Base-by-base conservation (phyloP, 139 green algal genomes). In the Limnomonas spitsbergensis region DNA sequence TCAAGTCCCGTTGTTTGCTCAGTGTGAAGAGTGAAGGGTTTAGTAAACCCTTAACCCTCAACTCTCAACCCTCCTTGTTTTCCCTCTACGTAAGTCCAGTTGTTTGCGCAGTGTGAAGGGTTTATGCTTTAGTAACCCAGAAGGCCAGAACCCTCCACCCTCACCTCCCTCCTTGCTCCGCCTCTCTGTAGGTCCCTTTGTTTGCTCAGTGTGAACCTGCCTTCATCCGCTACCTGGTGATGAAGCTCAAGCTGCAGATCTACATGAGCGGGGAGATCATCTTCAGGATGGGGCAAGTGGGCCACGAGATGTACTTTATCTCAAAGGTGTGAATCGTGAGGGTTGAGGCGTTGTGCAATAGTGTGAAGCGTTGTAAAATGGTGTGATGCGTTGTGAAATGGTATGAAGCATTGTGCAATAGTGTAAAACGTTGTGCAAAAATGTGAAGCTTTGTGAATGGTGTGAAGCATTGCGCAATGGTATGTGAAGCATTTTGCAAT, bases 301-400 rank as follows among this genome's bases (percentile, higher is more conserved):
- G 87, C 4, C 83, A 88, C 38, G 83, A 89, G 53, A 90, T 91
- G 85, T 88, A 88, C 76, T 83, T 91, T 70, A 90, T 91, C 66
- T 84, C 79, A 31, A 91, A 90, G 80, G 85, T 87, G 56, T 3
- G 80, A 7, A 72, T 61, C n/a, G n/a, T n/a, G n/a, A 20, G 47
- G 47, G 47, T 61, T 14, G 47, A 20, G 47, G 47, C 14, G 14
- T 14, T 29, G 47, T 61, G 47, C 14, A 20, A 61, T 14, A 14
- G 20, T 20, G 20, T 61, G 47, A 20, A 61, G 47, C 47, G 47
- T 61, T 20, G 47, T 29, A 61, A 61, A 61, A 61, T 29, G n/a
- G n/a, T n/a, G n/a, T n/a, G n/a, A n/a, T n/a, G n/a, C n/a, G n/a
- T n/a, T n/a, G n/a, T n/a, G n/a, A n/a, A n/a, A n/a, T n/a, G n/a